These are phyloP conservation scores for Asclepias syriaca DNA, from an alignment of 257 asterid genomes.

Conservation along the genomic window DNA sequence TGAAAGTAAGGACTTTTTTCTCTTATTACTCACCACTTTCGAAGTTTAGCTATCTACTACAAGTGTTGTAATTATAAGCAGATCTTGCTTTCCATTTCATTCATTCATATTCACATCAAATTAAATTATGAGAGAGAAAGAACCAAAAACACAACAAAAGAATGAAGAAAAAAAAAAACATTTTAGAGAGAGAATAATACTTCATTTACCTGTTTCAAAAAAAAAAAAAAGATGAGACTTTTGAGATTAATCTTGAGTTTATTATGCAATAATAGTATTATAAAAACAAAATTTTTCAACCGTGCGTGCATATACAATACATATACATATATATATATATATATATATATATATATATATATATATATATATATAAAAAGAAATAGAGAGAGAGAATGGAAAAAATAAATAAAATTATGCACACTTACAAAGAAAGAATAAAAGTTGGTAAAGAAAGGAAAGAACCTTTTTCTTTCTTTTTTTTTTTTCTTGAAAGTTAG, in stretches of 20 bases:
- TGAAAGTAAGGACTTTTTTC: constrained; percentile 36
- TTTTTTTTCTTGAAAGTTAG: constrained; percentile 35
- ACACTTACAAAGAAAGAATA: constrained; percentile 22
- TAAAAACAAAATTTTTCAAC: no score
- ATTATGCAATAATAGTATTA: not conserved
- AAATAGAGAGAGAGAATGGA: not conserved
- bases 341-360: not conserved
- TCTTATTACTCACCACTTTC: constrained; percentile 29
- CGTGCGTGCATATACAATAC: not conserved
- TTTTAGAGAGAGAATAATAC: constrained; percentile 15
- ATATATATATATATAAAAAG: no score
- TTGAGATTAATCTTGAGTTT: constrained; percentile 18
- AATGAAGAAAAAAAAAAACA: constrained; percentile 12
- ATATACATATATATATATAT: not conserved
- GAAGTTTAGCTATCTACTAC: constrained; percentile 25
- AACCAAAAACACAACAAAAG: constrained; percentile 31
- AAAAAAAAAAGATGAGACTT: constrained; percentile 34
- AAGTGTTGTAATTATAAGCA: not conserved
- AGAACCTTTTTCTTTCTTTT: not conserved
- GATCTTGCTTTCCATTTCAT: constrained; percentile 52
- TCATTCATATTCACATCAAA: constrained; percentile 17
- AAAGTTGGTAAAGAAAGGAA: constrained; percentile 40
- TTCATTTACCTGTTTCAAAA: constrained; percentile 27
- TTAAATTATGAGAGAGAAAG: not conserved
- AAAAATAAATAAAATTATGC: constrained; percentile 1